phyloP scores from a whole-genome alignment of 2,329 filamentous ascomycete genomes.

The Cordyceps sp. region DNA sequence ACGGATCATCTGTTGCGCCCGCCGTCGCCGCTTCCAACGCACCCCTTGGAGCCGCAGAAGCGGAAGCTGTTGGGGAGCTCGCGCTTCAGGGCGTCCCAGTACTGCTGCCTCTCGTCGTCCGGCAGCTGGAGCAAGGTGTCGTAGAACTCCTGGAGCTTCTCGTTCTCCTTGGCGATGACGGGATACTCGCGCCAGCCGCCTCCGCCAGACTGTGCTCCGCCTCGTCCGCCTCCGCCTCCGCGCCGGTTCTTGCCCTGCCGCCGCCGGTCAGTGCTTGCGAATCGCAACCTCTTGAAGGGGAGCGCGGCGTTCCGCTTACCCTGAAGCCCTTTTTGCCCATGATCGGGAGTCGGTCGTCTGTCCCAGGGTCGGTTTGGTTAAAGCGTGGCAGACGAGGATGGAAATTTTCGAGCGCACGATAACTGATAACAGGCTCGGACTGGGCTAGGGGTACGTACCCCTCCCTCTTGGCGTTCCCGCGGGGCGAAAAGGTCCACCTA shows the following conservation, averaged over 20 bases:
- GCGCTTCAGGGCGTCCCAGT: constrained; percentile 69
- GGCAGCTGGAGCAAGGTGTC: constrained; percentile 58
- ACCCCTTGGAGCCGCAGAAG: constrained; percentile 91
- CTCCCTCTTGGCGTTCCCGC: too few species aligned
- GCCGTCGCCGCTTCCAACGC: too few species aligned
- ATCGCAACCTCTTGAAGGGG: background rate
- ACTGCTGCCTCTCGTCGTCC: constrained; percentile 60
- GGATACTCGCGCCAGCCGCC: constrained; percentile 19
- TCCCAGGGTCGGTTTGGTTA: too few species aligned
- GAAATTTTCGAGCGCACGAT: too few species aligned
- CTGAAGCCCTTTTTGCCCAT: constrained; percentile 15
- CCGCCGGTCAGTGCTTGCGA: background rate
- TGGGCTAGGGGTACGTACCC: too few species aligned
- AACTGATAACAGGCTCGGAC: too few species aligned
- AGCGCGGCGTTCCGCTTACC: constrained; percentile 7
- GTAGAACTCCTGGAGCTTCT: constrained; percentile 77
- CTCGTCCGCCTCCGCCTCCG: constrained; percentile 16
- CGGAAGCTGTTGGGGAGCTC: constrained; percentile 95
- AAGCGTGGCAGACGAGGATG: too few species aligned
- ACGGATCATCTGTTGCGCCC: too few species aligned
- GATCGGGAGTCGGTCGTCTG: too few species aligned
- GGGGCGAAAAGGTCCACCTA: too few species aligned
- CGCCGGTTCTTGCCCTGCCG: constrained; percentile 19
- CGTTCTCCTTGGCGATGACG: constrained; percentile 56
- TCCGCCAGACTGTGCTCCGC: constrained; percentile 9